Evolutionary conservation across 768 basidiomycete species (phyloP), one percentile per base, ranked within the genome.

Genomic region (Flagelloscypha sp.): DNA sequence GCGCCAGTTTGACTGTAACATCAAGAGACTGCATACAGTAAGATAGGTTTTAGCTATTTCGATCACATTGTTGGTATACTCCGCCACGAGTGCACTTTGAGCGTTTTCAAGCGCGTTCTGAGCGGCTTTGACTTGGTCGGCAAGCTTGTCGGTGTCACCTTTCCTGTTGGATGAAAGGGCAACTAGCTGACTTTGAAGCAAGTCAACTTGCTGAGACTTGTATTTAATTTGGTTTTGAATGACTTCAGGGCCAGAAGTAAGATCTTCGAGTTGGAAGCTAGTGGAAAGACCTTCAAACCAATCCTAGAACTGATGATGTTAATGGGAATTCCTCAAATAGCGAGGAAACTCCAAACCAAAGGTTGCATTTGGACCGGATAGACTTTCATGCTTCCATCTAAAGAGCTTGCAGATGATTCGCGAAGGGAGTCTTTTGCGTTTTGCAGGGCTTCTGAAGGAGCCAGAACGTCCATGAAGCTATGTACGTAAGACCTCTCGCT

Each of bases 321-420:
- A n/a, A n/a, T n/a, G n/a, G n/a, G n/a, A n/a, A n/a, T n/a, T n/a
- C n/a, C n/a, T n/a, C n/a, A n/a, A n/a, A n/a, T n/a, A n/a, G n/a
- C n/a, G n/a, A n/a, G n/a, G n/a, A n/a, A n/a, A n/a, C n/a, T n/a
- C 54, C 54, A 55, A 28, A 53, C 52, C 24, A 55, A 35, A 7
- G 54, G 54, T 9, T 41, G 36, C 45, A 55, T 42, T 25, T 53
- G 54, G 6, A 53, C 45, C 1, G 54, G 54, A 25, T 48, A 55
- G 7, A 53, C 38, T 17, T 48, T 46, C 40, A 53, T 44, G 32
- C 43, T 44, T 4, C 48, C 49, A 40, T 53, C 49, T 3, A 55
- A 41, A 6, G 52, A 53, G 24, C 50, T 50, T 37, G 44, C 43
- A n/a, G 52, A 44, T 10, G 52, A 37, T 33, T 55, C 52, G 18